phyloP scores from a whole-genome alignment of 2,329 filamentous ascomycete species.

The Hymenotorrendiella dingleyae region DNA sequence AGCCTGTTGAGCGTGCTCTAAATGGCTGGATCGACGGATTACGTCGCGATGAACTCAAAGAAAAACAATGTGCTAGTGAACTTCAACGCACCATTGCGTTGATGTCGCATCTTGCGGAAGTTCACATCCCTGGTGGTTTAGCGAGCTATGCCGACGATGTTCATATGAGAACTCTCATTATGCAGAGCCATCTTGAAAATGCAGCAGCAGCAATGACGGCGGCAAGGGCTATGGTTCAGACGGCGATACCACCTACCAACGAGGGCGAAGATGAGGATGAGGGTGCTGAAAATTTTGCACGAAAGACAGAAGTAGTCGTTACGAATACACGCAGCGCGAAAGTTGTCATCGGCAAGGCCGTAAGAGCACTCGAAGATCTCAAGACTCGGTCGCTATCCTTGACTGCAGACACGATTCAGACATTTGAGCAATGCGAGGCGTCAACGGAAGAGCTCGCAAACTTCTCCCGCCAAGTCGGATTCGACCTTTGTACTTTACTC shows the following conservation, averaged over 20 bases:
- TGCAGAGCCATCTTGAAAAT: constrained; percentile 78
- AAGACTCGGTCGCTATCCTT: constrained; percentile 70
- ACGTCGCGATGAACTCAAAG: constrained; percentile 78
- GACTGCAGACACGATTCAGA: constrained; percentile 57
- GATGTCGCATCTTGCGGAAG: constrained; percentile 78
- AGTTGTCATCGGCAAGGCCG: constrained; percentile 73
- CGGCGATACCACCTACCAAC: constrained; percentile 48
- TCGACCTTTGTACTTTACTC: constrained; percentile 57
- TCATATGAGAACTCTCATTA: constrained; percentile 68
- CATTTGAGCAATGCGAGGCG: constrained; percentile 65
- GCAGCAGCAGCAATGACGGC: constrained; percentile 62
- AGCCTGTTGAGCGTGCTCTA: constrained; percentile 83
- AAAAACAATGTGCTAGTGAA: constrained; percentile 74
- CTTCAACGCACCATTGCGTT: constrained; percentile 79
- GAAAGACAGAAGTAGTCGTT: constrained; percentile 65
- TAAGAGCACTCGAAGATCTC: constrained; percentile 71
- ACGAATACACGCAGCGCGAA: constrained; percentile 76
- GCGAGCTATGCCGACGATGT: constrained; percentile 73
- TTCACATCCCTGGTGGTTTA: constrained; percentile 65
- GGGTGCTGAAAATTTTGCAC: constrained; percentile 58
- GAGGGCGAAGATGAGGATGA: constrained; percentile 72
- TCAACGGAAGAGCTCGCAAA: constrained; percentile 59
- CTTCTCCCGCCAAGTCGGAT: constrained; percentile 61
- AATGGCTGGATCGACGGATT: constrained; percentile 84
- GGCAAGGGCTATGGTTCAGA: constrained; percentile 60